Evolutionary conservation across 257 asterid species (phyloP), one percentile per base, ranked within the genome.

Genomic region (Scutellaria baicalensis): DNA sequence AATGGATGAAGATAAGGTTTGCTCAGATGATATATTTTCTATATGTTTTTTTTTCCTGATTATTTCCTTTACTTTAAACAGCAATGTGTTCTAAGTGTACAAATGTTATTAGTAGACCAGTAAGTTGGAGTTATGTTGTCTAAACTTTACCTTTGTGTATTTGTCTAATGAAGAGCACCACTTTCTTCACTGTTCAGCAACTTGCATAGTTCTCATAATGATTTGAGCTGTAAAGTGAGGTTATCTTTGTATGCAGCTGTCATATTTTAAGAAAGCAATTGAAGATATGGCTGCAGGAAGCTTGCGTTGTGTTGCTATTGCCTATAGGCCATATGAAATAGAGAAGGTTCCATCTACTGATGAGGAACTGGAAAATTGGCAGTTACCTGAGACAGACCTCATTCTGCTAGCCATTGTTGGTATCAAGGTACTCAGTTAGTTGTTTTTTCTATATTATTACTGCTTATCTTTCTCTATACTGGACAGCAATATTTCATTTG

Each of bases 231-330:
- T 72, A 48, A 16, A 68, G 40, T 55, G 43, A 55, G 71, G 44
- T 71, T 39, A 35, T 64, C 61, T 6, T 77, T 40, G 51, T 64
- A 57, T 73, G 50, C 92, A 94, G 98, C 39, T 79, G 47, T 77
- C 88, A 27, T 20, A 56, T 44, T 86, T 82, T 60, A 84, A 75
- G 75, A 76, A 85, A 59, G 90, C 92, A 50, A 91, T 91, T 72
- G 92, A 79, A 71, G 95, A 84, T 71, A 94, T 94, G 99, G 97
- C 99, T 68, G 74, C 66, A 31, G 77, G 82, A 77, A 91, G 96
- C 78, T 80, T 94, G 82, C 95, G 99, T 11, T 94, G 99, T 79
- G 96, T 94, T 74, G 98, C 98, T 47, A 63, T 94, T 64, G 98
- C 99, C 39, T 94, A 85, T 73, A 81, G 85, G 63, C 65, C 71